Percentiles rank a stretch among this genome's conserved stretches.
Evolutionary conservation across 495 filamentous ascomycete genomes (phyloP).

Genomic region (Aspergillus ellipticus): DNA sequence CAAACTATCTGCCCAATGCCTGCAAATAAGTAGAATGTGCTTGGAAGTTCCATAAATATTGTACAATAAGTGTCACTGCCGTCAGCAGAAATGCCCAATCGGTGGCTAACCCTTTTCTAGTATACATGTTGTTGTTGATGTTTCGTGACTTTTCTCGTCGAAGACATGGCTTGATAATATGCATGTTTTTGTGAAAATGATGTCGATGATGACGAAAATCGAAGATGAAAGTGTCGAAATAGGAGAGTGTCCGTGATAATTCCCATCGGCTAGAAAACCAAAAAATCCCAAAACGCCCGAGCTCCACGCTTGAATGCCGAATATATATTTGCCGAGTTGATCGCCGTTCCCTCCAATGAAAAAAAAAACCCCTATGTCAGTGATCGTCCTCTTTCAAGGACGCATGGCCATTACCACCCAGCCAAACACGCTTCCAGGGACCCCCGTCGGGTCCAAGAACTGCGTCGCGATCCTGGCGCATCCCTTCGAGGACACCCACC

Average conservation of each 20-base stretch:
- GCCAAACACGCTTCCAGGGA: constrained; percentile 49
- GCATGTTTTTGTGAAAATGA: neutral
- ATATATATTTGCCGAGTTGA: constrained; percentile 9
- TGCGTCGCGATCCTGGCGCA: constrained; percentile 64
- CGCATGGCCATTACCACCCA: constrained; percentile 29
- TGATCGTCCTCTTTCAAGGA: constrained; percentile 31
- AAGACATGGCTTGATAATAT: constrained; percentile 12
- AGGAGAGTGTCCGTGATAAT: constrained; percentile 26
- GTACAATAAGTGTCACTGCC: constrained; percentile 19
- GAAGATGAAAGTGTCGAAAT: constrained; percentile 11
- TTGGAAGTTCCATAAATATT: constrained; percentile 17
- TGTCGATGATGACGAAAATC: constrained; percentile 7
- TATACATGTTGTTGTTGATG: constrained; percentile 24
- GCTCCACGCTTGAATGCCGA: constrained; percentile 34
- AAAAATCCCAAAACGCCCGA: constrained; percentile 26
- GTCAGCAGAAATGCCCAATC: constrained; percentile 8
- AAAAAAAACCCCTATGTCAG: constrained; percentile 7
- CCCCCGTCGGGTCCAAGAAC: constrained; percentile 37
- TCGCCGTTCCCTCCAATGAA: neutral
- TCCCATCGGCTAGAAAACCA: constrained; percentile 4
- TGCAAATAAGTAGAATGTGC: neutral
- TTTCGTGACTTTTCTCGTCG: constrained; percentile 12
- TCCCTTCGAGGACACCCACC: constrained; percentile 79
- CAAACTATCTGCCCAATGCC: no score
- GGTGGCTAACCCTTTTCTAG: constrained; percentile 12